Conservation (phyloP, 768 basidiomycete species). For the Tulasnella sp. region DNA sequence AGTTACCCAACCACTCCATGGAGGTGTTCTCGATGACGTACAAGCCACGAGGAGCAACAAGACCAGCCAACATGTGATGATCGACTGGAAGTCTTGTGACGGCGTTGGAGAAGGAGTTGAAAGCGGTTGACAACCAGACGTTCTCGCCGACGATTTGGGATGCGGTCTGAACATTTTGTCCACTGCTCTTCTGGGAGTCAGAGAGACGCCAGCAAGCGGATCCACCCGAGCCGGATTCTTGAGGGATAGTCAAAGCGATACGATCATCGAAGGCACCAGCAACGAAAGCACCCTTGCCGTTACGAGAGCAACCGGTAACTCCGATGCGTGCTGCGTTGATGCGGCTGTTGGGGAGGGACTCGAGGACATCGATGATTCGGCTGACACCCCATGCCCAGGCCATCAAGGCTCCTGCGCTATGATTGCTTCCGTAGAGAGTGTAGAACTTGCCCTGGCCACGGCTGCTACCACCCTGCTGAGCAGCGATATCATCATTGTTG, state of each 20-base stretch:
- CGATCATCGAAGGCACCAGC: constrained; percentile 47
- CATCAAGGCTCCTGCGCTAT: constrained; percentile 41
- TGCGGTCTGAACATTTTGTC: constrained; percentile 39
- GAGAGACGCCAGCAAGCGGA: constrained; percentile 50
- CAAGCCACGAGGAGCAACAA: constrained; percentile 43
- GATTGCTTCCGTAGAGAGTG: constrained; percentile 37
- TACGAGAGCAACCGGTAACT: constrained; percentile 47
- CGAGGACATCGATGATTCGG: constrained; percentile 49
- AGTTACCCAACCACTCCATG: constrained; percentile 43
- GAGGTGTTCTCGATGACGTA: constrained; percentile 44
- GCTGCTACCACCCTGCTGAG: constrained; percentile 33
- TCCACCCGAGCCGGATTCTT: constrained; percentile 51
- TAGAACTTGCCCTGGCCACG: constrained; percentile 47
- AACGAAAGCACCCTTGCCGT: constrained; percentile 48
- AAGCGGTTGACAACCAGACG: constrained; percentile 45
- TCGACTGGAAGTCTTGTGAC: constrained; percentile 41
- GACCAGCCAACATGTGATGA: constrained; percentile 43
- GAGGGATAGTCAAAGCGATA: constrained; percentile 46
- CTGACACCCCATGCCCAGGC: constrained; percentile 52
- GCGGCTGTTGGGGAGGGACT: constrained; percentile 33
- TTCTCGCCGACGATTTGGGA: constrained; percentile 48
- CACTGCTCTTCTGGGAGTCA: constrained; percentile 33
- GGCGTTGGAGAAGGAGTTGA: constrained; percentile 36
- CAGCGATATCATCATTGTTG: constrained; percentile 42
- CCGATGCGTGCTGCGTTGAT: constrained; percentile 39